phyloP scores from a whole-genome alignment of 2,329 filamentous ascomycete genomes.

The Pseudomassariella vexata region DNA sequence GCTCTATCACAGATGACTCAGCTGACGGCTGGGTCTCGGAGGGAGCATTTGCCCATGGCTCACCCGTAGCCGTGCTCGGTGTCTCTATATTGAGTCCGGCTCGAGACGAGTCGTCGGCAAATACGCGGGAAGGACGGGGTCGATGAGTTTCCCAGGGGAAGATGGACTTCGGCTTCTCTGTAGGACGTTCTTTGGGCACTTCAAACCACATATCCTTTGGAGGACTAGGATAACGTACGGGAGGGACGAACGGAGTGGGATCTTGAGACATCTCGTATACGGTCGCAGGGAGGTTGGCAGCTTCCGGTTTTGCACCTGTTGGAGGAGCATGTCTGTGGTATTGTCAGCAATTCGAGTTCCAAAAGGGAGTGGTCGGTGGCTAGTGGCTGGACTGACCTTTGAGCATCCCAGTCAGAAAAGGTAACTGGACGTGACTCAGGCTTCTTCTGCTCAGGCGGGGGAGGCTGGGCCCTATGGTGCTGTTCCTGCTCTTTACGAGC shows the following conservation, averaged over 20 bases:
- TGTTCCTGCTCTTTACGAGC: constrained; percentile 33
- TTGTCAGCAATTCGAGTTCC: neutral
- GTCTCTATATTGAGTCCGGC: constrained; percentile 10
- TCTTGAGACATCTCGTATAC: constrained; percentile 82
- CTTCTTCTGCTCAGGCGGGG: constrained; percentile 28
- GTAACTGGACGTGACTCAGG: constrained; percentile 25
- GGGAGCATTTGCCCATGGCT: constrained; percentile 11
- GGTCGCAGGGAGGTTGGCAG: constrained; percentile 70
- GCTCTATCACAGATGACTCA: constrained; percentile 32
- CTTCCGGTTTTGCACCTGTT: constrained; percentile 71
- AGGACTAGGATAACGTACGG: constrained; percentile 71
- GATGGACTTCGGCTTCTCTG: constrained; percentile 58
- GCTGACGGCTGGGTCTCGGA: constrained; percentile 14
- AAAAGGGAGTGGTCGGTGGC: no score
- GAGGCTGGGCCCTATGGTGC: constrained; percentile 26
- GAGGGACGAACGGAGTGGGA: constrained; percentile 68
- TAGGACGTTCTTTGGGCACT: constrained; percentile 59
- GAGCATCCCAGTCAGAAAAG: constrained; percentile 45
- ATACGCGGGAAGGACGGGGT: constrained; percentile 59
- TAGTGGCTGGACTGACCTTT: constrained; percentile 33
- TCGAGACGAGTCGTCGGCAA: constrained; percentile 47
- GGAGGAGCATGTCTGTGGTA: constrained; percentile 55
- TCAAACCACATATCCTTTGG: constrained; percentile 87
- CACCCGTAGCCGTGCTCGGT: constrained; percentile 11
- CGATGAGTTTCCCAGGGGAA: constrained; percentile 86